phyloP scores from a whole-genome alignment of 441 rosid species.

The Capsella rubella region DNA sequence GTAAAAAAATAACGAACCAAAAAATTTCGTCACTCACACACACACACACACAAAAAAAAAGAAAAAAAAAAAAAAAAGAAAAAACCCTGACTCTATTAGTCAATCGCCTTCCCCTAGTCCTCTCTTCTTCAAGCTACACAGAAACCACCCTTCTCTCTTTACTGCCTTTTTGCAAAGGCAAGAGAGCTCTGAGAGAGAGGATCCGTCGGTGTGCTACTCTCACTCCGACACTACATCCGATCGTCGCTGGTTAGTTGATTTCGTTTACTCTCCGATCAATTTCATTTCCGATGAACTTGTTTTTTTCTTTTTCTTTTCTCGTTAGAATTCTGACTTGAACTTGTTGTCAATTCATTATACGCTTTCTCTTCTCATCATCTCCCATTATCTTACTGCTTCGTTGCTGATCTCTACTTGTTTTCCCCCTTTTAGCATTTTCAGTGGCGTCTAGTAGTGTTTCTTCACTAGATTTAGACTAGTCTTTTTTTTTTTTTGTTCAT shows the following conservation, averaged over 20 bases:
- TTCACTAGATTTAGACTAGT: slow-evolving; percentile 32
- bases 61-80: not conserved
- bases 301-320: not conserved
- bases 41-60: not conserved
- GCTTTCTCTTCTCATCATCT: slow-evolving; percentile 16
- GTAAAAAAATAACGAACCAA: slow-evolving; percentile 14
- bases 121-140: slow-evolving; percentile 36
- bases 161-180: slow-evolving; percentile 8
- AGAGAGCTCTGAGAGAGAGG: slow-evolving; percentile 15
- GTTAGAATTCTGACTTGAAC: slow-evolving; percentile 32
- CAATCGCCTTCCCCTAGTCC: slow-evolving; percentile 42
- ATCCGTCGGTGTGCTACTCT: slow-evolving; percentile 24
- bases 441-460: slow-evolving; percentile 34
- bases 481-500: not conserved
- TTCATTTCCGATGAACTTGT: slow-evolving; percentile 7
- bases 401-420: slow-evolving; percentile 35
- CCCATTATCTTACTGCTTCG: not conserved
- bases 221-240: slow-evolving; percentile 36
- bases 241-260: slow-evolving; percentile 33
- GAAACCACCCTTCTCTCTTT: slow-evolving; percentile 40
- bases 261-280: slow-evolving; percentile 28
- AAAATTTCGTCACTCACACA: not conserved
- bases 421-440: slow-evolving; percentile 9
- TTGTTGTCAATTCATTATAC: slow-evolving; percentile 24
- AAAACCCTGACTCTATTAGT: slow-evolving; percentile 33